Conservation (phyloP, 2,329 filamentous ascomycete species). For the Colletotrichum magnum region DNA sequence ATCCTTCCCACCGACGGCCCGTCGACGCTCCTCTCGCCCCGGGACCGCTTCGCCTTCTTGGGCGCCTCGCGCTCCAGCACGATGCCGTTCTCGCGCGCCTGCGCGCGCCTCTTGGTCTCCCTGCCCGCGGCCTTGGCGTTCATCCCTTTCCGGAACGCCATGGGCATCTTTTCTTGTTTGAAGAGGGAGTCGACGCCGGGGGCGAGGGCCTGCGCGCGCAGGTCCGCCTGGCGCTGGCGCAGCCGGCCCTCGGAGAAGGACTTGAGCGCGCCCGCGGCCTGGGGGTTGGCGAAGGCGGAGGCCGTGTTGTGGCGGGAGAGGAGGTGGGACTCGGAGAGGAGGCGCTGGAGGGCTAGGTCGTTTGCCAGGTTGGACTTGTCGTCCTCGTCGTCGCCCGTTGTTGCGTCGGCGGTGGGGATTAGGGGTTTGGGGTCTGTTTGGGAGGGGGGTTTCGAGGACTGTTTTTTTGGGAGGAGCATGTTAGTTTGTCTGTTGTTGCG, state of each 20-base stretch:
- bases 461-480: background rate
- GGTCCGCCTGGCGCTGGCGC: constrained; percentile 84
- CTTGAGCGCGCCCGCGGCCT: constrained; percentile 55
- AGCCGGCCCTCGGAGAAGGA: constrained; percentile 75
- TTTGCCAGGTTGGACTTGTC: constrained; percentile 83
- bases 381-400: constrained; percentile 64
- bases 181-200: constrained; percentile 69
- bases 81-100: constrained; percentile 92
- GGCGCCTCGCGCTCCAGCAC: constrained; percentile 76
- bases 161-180: constrained; percentile 89
- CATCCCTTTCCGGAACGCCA: constrained; percentile 90
- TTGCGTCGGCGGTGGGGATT: constrained; percentile 45
- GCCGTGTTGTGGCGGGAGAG: constrained; percentile 64
- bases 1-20: constrained; percentile 86
- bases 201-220: constrained; percentile 82
- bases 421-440: constrained; percentile 45
- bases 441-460: constrained; percentile 66
- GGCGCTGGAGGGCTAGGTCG: constrained; percentile 90
- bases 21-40: constrained; percentile 74
- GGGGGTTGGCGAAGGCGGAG: constrained; percentile 55
- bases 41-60: constrained; percentile 57
- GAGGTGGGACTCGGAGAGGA: constrained; percentile 93
- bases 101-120: constrained; percentile 79
- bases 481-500: constrained; percentile 29
- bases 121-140: constrained; percentile 72